Evolutionary conservation across 495 filamentous ascomycete genomes (phyloP).

Genomic region (Cercophora newfieldiana): DNA sequence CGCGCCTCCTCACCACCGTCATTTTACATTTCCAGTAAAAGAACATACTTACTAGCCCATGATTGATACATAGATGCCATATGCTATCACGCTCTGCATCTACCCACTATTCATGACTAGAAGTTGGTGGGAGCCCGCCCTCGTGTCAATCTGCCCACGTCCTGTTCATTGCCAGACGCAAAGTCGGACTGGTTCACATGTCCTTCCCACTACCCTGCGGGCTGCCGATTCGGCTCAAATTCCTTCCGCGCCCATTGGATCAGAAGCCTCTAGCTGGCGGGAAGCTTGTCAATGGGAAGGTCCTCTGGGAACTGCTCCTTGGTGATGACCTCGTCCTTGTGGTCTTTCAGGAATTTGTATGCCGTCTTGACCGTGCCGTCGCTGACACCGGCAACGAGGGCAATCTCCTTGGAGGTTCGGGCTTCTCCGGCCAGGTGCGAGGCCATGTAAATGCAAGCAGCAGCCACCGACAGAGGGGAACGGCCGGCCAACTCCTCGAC

Average conservation of each 20-base stretch:
- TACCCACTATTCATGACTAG: background rate
- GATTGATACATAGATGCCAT: constrained; percentile 9
- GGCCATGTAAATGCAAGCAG: constrained; percentile 94
- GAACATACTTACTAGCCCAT: constrained; percentile 6
- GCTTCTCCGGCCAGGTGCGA: constrained; percentile 76
- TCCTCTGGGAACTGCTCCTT: constrained; percentile 68
- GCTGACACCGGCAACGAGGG: constrained; percentile 76
- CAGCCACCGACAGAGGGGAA: constrained; percentile 90
- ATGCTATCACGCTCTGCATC: constrained; percentile 16
- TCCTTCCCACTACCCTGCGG: background rate
- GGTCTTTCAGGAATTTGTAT: constrained; percentile 80
- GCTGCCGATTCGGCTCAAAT: too few species aligned
- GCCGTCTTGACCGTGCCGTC: constrained; percentile 95
- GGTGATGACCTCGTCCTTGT: constrained; percentile 71
- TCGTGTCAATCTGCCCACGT: background rate
- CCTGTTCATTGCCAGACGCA: background rate
- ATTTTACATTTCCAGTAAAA: constrained; percentile 13
- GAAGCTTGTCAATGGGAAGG: constrained; percentile 68
- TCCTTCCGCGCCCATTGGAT: too few species aligned
- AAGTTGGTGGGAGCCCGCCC: background rate
- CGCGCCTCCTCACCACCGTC: background rate
- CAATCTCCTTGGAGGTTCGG: constrained; percentile 84
- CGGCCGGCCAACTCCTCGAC: constrained; percentile 83
- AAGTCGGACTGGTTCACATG: background rate
- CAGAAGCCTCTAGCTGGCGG: constrained; percentile 46